Evolutionary conservation across 2,329 filamentous ascomycete genomes (phyloP), one percentile per base, ranked within the genome.

Genomic region (Sarocladium kiliense): DNA sequence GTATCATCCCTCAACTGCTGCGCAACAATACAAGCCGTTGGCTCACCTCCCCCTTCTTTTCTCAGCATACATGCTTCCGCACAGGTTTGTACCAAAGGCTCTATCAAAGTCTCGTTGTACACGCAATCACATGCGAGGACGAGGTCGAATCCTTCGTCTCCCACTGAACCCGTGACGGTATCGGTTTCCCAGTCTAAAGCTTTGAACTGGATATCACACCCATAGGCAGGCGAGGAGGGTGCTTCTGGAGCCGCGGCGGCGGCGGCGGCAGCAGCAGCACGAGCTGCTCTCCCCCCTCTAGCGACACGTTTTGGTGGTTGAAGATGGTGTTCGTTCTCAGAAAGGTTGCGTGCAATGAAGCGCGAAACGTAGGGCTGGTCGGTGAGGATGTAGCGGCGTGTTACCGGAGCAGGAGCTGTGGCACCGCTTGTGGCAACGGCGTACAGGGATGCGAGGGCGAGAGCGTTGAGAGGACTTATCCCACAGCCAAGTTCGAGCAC

Each of bases 51-150:
- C 7, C 11, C 25, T 3, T 21, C 44, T 27, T 16, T 27, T 45
- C 85, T 76, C 16, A 93, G 69, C 10, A 73, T 73, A 69, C 91
- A 96, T 23, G 85, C 78, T 59, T 95, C 88, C 5, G 77, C 82
- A 67, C 89, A 96, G 0, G 90, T 88, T 63, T 86, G 81, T n/a
- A 94, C 88, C 50, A 97, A 82, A 0, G 92, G 91, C 42, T 81
- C 75, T 23, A 97, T 82, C 2, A 97, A 80, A 2, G 88, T 82
- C 61, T 96, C 89, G 71, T 97, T 99, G 76, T 95, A 99, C 62
- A 99, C 87, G 70, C 92, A 97, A 70, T 99, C 94, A 66, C 91
- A 96, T 3, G 91, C 91, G 34, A 97, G 68, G 11, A 97, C 76
- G 14, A 85, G 71, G 64, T 95, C 88, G 61, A 94, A 87, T 3